These are phyloP conservation scores for Mrakia gelida DNA, from an alignment of 768 basidiomycete species.

Conservation along the genomic window DNA sequence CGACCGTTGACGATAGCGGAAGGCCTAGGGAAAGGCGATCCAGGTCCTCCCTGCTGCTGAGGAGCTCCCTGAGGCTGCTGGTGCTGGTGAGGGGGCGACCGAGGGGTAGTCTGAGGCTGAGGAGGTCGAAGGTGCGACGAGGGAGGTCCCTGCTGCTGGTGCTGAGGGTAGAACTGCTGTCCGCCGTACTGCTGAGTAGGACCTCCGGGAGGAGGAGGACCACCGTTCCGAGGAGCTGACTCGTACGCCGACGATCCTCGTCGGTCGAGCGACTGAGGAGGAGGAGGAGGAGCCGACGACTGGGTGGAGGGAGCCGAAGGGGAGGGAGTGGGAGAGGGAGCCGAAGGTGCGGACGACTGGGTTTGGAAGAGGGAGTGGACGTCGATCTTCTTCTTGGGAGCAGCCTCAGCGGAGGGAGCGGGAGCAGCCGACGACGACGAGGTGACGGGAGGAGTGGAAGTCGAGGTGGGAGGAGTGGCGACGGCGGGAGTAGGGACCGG, in stretches of 20 bases:
- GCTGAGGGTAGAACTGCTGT: conserved; percentile 27
- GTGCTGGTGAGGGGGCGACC: conserved; percentile 36
- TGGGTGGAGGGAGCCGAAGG: conserved; percentile 25
- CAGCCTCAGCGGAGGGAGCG: conserved; percentile 12
- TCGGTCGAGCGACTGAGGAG: conserved; percentile 29
- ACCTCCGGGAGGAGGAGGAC: conserved; percentile 12
- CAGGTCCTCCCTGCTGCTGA: conserved; percentile 17
- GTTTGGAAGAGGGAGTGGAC: conserved; percentile 49
- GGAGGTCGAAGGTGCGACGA: conserved; percentile 32
- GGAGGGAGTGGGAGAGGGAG: conserved; percentile 16
- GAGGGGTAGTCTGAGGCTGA: conserved; percentile 32
- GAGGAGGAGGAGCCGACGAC: conserved; percentile 30
- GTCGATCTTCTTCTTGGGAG: conserved; percentile 45
- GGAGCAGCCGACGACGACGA: conserved; percentile 2
- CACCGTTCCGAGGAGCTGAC: conserved; percentile 19
- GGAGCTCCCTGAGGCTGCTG: conserved; percentile 32
- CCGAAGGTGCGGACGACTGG: conserved; percentile 5
- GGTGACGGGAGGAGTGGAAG: conserved; percentile 13
- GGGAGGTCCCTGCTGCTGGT: conserved; percentile 28
- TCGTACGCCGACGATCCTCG: conserved; percentile 28
- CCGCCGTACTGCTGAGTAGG: conserved; percentile 5
- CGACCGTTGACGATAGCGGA: conserved; percentile 18
- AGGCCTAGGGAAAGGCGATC: conserved; percentile 19
- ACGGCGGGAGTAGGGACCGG: not conserved
- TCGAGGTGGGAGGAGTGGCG: conserved; percentile 18